Evolutionary conservation across 1,139 yeast species (phyloP), one percentile per base, ranked within the genome.

Genomic region (Eremothecium gossypii): DNA sequence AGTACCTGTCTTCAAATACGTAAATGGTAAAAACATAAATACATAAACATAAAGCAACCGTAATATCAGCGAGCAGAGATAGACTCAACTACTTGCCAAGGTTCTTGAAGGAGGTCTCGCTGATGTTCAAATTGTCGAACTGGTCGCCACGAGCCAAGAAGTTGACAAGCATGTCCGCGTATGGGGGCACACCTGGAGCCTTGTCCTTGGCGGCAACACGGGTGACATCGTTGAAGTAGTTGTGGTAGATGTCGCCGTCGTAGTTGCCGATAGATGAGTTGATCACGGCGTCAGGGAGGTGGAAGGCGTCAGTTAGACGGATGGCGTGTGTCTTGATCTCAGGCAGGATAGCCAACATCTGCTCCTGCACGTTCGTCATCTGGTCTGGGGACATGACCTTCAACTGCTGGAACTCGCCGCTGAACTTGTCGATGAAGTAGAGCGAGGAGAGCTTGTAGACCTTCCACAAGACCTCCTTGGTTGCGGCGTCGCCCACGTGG

Each of bases 221-320:
- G 17, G 56, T 48, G 14, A 67, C 64, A 41, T 64, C 67, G 54
- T 74, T 74, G 47, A 77, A 77, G 63, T 87, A 87, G 64, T 84
- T 78, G 62, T 79, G 80, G 69, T 87, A 89, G 44, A 85, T 79
- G 61, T 87, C 83, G 51, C 97, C 97, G 57, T 85, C 79, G 64
- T 75, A 83, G 55, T 71, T 73, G 48, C 96, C 97, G 49, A 89
- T 74, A 29, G 95, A 81, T 1, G 96, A 77, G 66, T 87, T 85
- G 61, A 89, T 74, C 66, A 83, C 75, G 68, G 76, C 83, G 65
- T 89, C 96, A 30, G 89, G 77, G 58, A 83, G 73, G 67, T 82
- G 80, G 74, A 89, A 89, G 5, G 95, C 75, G 65, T 89, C 97
- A n/a, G 95, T 83, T 54, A 84, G 71, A 13, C 85, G 84, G 60